Evolutionary conservation across 108 stramenopile genomes (phyloP), one percentile per base, ranked within the genome.

Genomic region (Nitzschia putrida): DNA sequence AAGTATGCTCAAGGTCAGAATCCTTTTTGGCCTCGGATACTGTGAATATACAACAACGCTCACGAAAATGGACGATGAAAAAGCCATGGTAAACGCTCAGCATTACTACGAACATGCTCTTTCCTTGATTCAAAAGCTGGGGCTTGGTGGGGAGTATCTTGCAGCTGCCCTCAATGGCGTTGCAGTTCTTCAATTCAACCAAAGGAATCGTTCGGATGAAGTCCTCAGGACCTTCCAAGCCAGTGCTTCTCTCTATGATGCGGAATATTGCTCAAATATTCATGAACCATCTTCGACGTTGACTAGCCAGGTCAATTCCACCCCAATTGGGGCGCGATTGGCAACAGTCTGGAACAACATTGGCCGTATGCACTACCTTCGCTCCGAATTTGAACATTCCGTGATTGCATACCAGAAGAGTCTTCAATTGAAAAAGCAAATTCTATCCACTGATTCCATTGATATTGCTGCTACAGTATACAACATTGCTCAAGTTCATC

Each of bases 301-400:
- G 56, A 69, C 58, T 66, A 4, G 47, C 18, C 47, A 49, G 18
- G 47, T 18, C 18, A 16, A 18, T 49, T 16, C 18, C 47, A 49
- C 6, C 47, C 47, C 29, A 34, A 1, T 34, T 34, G 29, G 29
- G 1, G 29, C 29, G 3, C 29, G 47, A 49, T 64, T 71, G 26
- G 80, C 80, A 12, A 84, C 83, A 9, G 61, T 74, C 4, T 55
- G 80, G 61, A 87, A 87, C 64, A 87, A 87, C 68, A 69, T 82
- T 68, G 85, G 85, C 38, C 64, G 85, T 10, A 66, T 83, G 40
- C 64, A 86, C 51, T 86, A 83, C 66, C 78, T 86, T 80, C 73
- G 64, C 20, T 72, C 71, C 14, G 59, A 83, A 42, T 73, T 81
- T 49, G 56, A 58, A 20, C 54, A 66, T 18, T 82, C 85, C n/a